Base-by-base conservation (phyloP, 176 grass and related monocot genomes). In the Cenchrus fungigraminus region DNA sequence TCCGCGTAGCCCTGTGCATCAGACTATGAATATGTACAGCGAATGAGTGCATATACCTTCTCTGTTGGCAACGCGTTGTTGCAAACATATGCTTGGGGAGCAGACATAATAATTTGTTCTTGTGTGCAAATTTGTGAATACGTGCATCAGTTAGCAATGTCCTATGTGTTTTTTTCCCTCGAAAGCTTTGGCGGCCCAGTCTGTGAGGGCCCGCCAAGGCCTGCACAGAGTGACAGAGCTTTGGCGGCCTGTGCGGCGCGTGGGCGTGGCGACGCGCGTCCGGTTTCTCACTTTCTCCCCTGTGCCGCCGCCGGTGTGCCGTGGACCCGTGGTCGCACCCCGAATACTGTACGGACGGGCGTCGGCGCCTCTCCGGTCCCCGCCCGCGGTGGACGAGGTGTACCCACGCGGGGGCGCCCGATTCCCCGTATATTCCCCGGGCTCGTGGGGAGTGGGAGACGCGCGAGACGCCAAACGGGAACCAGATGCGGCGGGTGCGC, bases 381-480 rank as follows among this genome's bases (percentile, higher is more conserved):
- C 28, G 83, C 20, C 73, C 49, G n/a, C 73, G 2, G 79, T 50
- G 66, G 51, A 83, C 88, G 49, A 42, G 66, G 88, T 60, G 13
- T 43, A 82, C 83, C 5, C 14, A 32, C 10, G 29, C 6, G 55
- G 22, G 4, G 11, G 20, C 34, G 54, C 72, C 50, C 79, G 74
- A 86, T 68, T 83, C 73, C 84, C 67, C 45, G 84, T 51, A 86
- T 86, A 90, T 90, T 68, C 73, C 59, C 68, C 57, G 49, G 6
- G 34, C 64, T 47, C 70, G 47, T 64, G 8, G 32, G 8, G 57
- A 6, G 37, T 40, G 37, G 3, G 37, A 40, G 53, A 44, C 0
- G 19, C 32, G 31, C 43, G 68, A 17, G 50, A 69, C 31, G 31
- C 31, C 31, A 32, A 9, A 45, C 49, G 22, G 71, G 78, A 78